Evolutionary conservation across 805 yeast genomes (phyloP), one percentile per base, ranked within the genome.

Genomic region (Candida railenensis): DNA sequence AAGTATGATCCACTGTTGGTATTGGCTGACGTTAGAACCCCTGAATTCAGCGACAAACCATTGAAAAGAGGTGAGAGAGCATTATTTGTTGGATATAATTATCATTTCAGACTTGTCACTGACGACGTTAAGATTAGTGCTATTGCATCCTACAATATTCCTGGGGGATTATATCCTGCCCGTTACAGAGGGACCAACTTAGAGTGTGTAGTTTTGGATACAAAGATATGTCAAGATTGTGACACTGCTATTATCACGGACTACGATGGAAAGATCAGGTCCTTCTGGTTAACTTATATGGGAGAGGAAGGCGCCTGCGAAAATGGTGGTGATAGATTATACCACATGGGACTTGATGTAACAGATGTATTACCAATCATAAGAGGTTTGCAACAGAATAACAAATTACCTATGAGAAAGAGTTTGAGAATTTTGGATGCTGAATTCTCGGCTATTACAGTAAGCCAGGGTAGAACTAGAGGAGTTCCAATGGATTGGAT

Each of bases 401-500:
- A 56, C 32, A 69, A 76, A 22, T 19, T 36, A 16, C 19, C 39
- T 11, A 36, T 19, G 16, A 36, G 39, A 16, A 36, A 36, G 22
- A 36, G 39, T 16, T 60, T 83, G 37, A 75, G 86, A 49, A 82
- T 89, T 42, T 74, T 91, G 42, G 96, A 90, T 58, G 85, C 88
- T 33, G 97, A 89, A 56, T 82, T 89, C 54, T 77, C 78, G 14
- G 74, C 90, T 0, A 71, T 86, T 30, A 77, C 88, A 2, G 71
- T 89, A 20, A 76, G 82, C 21, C 85, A 81, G 57, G 96, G 95
- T 2, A 81, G 96, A 64, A 79, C 87, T 39, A 77, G 88, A 57
- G 96, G 96, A n/a, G 96, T 90, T 19, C 80, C 94, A 0, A 92
- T 87, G 54, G 81, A 80, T 37, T 89, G 96, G 95, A 85, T 91